Evolutionary conservation across 75 land plant species (phyloP), one percentile per base, ranked within the genome.

Genomic region (Cryptomeria japonica): DNA sequence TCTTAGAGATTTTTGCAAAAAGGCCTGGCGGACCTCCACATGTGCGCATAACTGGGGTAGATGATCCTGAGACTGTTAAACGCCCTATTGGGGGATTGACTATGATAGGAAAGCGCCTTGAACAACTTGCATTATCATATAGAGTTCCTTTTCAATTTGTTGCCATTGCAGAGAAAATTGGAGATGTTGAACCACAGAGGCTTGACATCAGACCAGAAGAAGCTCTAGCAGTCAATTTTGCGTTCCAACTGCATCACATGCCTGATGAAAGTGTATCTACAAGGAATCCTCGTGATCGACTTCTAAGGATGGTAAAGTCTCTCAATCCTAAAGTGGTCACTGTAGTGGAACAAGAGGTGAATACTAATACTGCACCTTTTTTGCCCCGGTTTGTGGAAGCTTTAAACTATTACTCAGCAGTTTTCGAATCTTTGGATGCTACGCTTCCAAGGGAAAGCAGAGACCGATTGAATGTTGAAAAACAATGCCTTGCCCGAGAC

Each of bases 221-320:
- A 73, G 98, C 95, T 37, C 90, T 97, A 18, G 87, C 97, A 5
- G 98, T 96, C 39, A 97, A 97, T 86, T 97, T 97, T 89, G 97
- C 99, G 3, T 92, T 95, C 25, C 98, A 93, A 86, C 94, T 97
- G 14, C 99, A 97, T 82, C 99, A 97, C 90, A 93, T 97, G 96
- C 99, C 99, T 1, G 99, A 97, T 89, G 99, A 97, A 80, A 97
- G 99, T 75, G 99, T 97, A 2, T 95, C 96, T 42, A 92, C 93
- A 5, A 88, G 90, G 56, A 97, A 97, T 88, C 92, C 94, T 83
- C 92, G 98, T 39, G 99, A 97, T 85, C 90, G 88, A 78, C 93
- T 96, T 56, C 93, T 97, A 38, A 93, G 96, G 32, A 92, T 96
- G 96, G 94, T 95, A 84, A 97, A 95, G 90, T 86, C 93, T 80